Evolutionary conservation across 768 basidiomycete genomes (phyloP), one percentile per base, ranked within the genome.

Genomic region (Trametes coccinea): DNA sequence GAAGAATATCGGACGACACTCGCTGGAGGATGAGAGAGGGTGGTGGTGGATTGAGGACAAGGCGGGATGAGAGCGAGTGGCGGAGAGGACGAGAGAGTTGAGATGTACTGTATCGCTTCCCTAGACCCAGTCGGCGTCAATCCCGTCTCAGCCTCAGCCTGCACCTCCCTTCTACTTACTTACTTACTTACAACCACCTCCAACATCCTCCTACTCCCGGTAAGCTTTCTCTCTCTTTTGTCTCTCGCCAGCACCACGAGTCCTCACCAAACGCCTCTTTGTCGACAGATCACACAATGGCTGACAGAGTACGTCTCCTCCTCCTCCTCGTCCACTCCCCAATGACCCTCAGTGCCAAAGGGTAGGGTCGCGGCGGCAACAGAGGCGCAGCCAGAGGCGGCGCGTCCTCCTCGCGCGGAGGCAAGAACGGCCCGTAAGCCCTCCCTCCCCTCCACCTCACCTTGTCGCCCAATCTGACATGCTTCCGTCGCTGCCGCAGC

Each of bases 281-380:
- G 41, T 37, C 34, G 6, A 11, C 34, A 37, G 34, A 37, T 6
- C 56, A 49, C 49, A 53, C 31, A 52, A 85, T 85, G 84, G 80
- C 84, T 74, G 85, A 87, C 76, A 83, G 86, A 72, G 87, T 88
- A 67, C 67, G 82, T 77, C 50, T 37, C 29, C 40, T 14, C 62
- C 33, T 54, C 53, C 56, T 64, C 59, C 9, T 49, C 47, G 13
- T 49, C 51, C 33, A 43, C 46, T 45, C 55, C 22, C 59, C 56
- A 64, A 64, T 64, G 62, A 64, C 62, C 62, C 54, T 54, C 48
- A 56, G 55, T 64, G 59, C 46, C 52, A 65, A 53, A 91, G 89
- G 82, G 78, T 72, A 91, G 89, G 82, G 78, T 72, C 88, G 89
- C 74, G 84, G 84, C 73, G 74, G 78, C 62, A 70, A 75, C 60